Evolutionary conservation across 2,329 filamentous ascomycete species (phyloP), one percentile per base, ranked within the genome.

Genomic region (Podosphaera xanthii): DNA sequence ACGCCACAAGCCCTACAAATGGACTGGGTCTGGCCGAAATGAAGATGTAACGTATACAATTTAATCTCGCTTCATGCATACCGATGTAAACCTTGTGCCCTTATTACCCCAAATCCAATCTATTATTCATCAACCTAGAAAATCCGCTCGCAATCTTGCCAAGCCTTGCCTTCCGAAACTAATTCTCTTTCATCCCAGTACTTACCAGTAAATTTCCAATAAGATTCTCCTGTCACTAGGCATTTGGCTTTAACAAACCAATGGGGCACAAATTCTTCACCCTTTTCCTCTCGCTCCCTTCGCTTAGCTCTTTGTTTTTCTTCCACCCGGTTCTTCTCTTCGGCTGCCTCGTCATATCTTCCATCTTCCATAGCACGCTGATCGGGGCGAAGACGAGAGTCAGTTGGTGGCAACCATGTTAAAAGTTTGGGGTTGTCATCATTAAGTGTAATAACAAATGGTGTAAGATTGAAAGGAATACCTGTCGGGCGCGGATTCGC

Each of bases 351-450:
- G 67, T 97, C 91, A 68, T 98, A 98, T 71, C 90, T 81, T n/a
- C 91, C 92, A 62, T 97, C 90, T 70, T 98, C 92, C 92, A 98
- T 98, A 1, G 92, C 92, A 9, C 92, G 79, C 73, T 98, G 92
- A 71, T 98, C 92, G 0, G 92, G 91, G 36, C 92, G 79, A 38
- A 95, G 75, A n/a, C 92, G 79, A 1, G 91, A 94, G 70, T 98
- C 92, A 0, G 92, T 98, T 0, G 92, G 92, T 44, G 92, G 86
- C 14, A 98, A 74, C 72, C 84, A 81, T 3, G 84, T 80, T 58
- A 73, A 75, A 22, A 98, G 76, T n/a, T 79, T 75, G n/a, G 94
- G 87, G 59, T 91, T 85, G 57, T 96, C 77, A 64, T 90, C 87
- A 72, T 98, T 98, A 63, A 98, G 84, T 0, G 90, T 94, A 60